Base-by-base conservation (phyloP, 331 rosid species). In the Malus hybrid region DNA sequence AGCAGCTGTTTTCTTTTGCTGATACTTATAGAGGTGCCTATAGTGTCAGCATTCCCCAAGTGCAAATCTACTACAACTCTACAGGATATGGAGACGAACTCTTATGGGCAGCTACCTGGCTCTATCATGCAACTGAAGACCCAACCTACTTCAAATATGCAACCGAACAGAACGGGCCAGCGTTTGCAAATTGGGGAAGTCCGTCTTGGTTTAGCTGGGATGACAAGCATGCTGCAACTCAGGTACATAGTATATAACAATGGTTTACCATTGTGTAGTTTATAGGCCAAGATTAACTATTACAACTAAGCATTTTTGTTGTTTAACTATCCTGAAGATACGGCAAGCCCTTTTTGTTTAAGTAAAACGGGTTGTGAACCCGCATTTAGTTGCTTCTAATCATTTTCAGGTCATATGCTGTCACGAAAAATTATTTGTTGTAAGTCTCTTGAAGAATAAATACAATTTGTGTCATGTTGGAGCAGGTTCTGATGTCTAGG, bases 171-270 rank as follows among this genome's bases (percentile, higher is more conserved):
- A 84, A 86, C 36, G 84, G 80, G 16, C 78, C 76, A 22, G 75
- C 34, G 57, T 87, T 89, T 74, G 87, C 86, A 1, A 54, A 36
- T 72, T 81, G 87, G 82, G 93, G 89, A 73, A 42, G 80, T 70
- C 12, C 65, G 4, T 79, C 88, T 6, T 91, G 91, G 97, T 91
- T 91, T 77, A 89, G 93, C 78, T 91, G 93, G 97, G 97, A 86
- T 79, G 90, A 91, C 74, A 91, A 87, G 75, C 95, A 87, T 81
- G 88, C 88, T 69, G 95, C 93, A 75, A 83, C 81, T 74, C 90
- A 86, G 81, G 94, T 83, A 80, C 32, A 18, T 50, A 42, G 6
- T 52, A 15, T 65, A 57, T 52, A 29, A 24, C 27, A n/a, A 44
- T 44, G 50, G 2, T 11, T 44, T 44, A 44, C 50, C 13, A 44